These are phyloP conservation scores for Suillus luteus DNA, from an alignment of 768 basidiomycete genomes.

Conservation along the genomic window DNA sequence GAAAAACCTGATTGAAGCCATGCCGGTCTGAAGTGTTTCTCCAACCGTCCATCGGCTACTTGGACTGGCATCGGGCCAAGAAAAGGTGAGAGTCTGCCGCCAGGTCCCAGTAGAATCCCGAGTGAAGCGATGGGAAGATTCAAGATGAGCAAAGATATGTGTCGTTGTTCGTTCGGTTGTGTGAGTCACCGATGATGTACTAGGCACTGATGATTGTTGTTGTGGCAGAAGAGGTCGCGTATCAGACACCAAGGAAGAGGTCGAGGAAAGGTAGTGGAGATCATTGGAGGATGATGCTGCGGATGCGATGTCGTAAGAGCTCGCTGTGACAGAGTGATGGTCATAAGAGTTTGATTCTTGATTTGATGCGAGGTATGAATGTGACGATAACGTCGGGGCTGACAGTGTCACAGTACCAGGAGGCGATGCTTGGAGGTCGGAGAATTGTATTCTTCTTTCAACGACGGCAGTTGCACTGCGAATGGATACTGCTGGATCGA, in stretches of 20 bases:
- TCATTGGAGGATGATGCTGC: slow-evolving; percentile 22
- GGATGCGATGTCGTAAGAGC: slow-evolving; percentile 25
- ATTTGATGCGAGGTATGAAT: slow-evolving; percentile 20
- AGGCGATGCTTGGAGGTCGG: slow-evolving; percentile 36
- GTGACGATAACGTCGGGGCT: slow-evolving; percentile 21
- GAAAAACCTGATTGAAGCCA: slow-evolving; percentile 70
- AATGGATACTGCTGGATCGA: slow-evolving; percentile 57
- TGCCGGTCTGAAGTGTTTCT: slow-evolving; percentile 68
- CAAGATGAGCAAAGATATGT: slow-evolving; percentile 56
- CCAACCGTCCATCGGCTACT: slow-evolving; percentile 78
- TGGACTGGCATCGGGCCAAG: slow-evolving; percentile 72
- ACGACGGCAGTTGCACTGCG: slow-evolving; percentile 65
- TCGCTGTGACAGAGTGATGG: slow-evolving; percentile 30
- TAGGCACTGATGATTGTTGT: slow-evolving; percentile 16
- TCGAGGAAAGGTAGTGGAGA: slow-evolving; percentile 20
- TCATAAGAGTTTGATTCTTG: slow-evolving; percentile 9
- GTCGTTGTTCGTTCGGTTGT: slow-evolving; percentile 38
- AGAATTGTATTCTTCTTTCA: slow-evolving; percentile 70
- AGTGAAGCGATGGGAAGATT: slow-evolving; percentile 60
- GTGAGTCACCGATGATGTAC: slow-evolving; percentile 13
- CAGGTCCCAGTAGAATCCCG: slow-evolving; percentile 59
- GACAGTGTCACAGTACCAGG: slow-evolving; percentile 26
- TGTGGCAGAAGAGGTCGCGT: slow-evolving; percentile 28
- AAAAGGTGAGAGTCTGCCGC: slow-evolving; percentile 65
- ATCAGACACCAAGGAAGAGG: slow-evolving; percentile 30